Base-by-base conservation (phyloP, 495 filamentous ascomycete genomes). In the Neurospora sp. region DNA sequence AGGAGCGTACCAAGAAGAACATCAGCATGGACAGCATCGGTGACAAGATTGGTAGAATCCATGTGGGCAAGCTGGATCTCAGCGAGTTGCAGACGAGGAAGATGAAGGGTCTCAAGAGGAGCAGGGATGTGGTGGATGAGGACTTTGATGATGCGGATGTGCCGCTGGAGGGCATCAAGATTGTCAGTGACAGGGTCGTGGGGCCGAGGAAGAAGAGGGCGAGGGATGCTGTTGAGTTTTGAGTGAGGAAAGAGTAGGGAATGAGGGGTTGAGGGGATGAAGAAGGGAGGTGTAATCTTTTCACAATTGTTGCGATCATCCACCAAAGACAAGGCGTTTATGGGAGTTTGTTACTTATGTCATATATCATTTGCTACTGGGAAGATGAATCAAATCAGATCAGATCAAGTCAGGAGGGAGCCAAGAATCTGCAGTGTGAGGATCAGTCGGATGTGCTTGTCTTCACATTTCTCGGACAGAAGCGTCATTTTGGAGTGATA, bases 91-190 rank as follows among this genome's bases (percentile, higher is more conserved):
- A 98, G 88, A 97, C 93, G 65, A 88, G 96, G 78, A 99, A 99
- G 90, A 98, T 99, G 94, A 99, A 99, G 89, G 96, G 96, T 72
- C 81, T 99, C 75, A 98, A 98, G 88, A 86, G 96, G 69, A 86
- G 87, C 37, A 83, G 90, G 22, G 88, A 89, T 73, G 85, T 88
- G 27, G 89, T 85, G 3, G 85, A 82, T 31, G 85, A 82, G 38
- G 83, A 71, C 22, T 69, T 39, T 35, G 74, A 37, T 22, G 27
- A 65, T 65, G 53, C 53, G 12, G 53, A 65, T 35, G 14, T 35
- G 53, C 53, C 53, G 6, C 1, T 65, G 53, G 53, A 65, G 53
- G 53, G 53, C 46, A 73, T 61, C 16, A 75, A 72, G 39, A 74
- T 53, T 39, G 75, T 68, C 14, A 53, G 68, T 8, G 69, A 71